Evolutionary conservation across 177 flowering plant species (phyloP).

Genomic region (Vitis hybrid): DNA sequence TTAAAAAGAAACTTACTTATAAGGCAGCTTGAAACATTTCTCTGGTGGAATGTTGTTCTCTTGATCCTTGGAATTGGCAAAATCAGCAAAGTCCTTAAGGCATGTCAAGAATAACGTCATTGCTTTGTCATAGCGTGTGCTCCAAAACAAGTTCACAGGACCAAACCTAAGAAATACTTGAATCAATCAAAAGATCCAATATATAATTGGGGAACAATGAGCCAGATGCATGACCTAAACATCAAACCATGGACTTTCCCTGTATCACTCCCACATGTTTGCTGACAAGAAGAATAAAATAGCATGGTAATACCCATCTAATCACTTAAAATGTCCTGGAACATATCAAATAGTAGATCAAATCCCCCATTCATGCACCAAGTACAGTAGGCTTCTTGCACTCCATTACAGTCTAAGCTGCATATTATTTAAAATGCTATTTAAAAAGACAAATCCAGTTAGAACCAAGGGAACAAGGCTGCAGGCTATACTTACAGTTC

Average conservation of each 20-base stretch:
- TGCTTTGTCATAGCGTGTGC: slow-evolving; percentile 97
- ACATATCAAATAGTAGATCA: not conserved
- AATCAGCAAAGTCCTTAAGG: slow-evolving; percentile 92
- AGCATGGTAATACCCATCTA: not conserved
- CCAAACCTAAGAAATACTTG: slow-evolving; percentile 72
- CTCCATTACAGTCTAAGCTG: slow-evolving; percentile 2
- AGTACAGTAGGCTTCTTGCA: not conserved
- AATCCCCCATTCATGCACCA: not conserved
- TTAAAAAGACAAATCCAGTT: not conserved
- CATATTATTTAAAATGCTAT: not conserved
- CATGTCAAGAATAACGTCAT: slow-evolving; percentile 88
- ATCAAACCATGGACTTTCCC: not conserved
- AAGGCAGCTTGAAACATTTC: slow-evolving; percentile 87
- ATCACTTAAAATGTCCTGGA: not conserved
- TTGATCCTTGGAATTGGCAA: slow-evolving; percentile 77
- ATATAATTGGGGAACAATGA: not conserved
- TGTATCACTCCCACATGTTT: not conserved
- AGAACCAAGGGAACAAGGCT: not conserved
- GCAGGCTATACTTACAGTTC: slow-evolving; percentile 69
- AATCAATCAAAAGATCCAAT: slow-evolving; percentile 2
- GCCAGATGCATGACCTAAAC: not conserved
- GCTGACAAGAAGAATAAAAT: not conserved
- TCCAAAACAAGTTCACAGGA: slow-evolving; percentile 98
- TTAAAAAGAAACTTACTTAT: slow-evolving; percentile 57
- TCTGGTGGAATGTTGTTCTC: slow-evolving; percentile 88